Conservation (phyloP, 1,284 basidiomycete genomes). For the Apiotrichum sp. region DNA sequence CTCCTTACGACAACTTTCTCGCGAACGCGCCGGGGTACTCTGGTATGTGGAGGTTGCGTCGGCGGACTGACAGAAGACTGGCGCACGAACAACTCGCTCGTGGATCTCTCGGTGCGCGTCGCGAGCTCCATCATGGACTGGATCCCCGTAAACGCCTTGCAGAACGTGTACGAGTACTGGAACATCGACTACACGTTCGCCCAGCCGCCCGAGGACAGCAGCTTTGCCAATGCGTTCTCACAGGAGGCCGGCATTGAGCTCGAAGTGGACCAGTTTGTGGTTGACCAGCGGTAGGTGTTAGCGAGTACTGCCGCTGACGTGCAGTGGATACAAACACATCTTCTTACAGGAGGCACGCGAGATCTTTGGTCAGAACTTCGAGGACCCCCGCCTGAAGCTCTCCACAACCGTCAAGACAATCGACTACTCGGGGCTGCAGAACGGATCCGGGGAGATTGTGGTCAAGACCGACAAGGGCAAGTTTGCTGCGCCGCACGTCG, state of each 20-base stretch:
- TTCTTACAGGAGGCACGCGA: conserved; percentile 55
- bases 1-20: conserved; percentile 12
- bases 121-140: conserved; percentile 23
- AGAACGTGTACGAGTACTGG: conserved; percentile 23
- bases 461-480: conserved; percentile 50
- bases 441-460: conserved; percentile 35
- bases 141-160: conserved; percentile 18
- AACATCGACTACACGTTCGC: conserved; percentile 24
- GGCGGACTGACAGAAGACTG: conserved; percentile 5
- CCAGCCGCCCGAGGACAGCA: conserved; percentile 17
- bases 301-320: background rate
- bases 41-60: conserved; percentile 6
- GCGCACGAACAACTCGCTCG: conserved; percentile 19
- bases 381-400: conserved; percentile 52
- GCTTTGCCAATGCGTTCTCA: conserved; percentile 21
- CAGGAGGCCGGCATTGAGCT: conserved; percentile 19
- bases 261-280: conserved; percentile 19
- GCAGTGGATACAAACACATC: conserved; percentile 59
- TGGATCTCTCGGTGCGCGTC: conserved; percentile 19
- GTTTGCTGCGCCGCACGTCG: conserved; percentile 54
- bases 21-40: conserved; percentile 15
- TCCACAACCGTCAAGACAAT: conserved; percentile 55
- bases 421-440: conserved; percentile 45
- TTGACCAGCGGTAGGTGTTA: conserved; percentile 17
- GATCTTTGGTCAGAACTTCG: conserved; percentile 55